phyloP scores from a whole-genome alignment of 495 filamentous ascomycete species.

The Neurospora sp. region DNA sequence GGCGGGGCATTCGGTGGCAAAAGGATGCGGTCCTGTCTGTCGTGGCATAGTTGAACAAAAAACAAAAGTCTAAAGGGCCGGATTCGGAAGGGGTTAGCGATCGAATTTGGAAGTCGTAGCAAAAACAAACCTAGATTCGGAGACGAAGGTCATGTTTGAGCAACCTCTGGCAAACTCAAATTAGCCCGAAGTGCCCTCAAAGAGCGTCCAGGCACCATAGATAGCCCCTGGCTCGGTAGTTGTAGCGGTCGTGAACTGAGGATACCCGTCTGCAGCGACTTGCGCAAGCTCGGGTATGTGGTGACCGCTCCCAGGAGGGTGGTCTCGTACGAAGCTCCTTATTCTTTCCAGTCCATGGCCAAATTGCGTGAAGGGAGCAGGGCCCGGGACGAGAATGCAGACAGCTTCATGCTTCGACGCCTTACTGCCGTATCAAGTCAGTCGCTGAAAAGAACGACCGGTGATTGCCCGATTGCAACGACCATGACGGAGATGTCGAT shows the following conservation, averaged over 20 bases:
- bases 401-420: not conserved
- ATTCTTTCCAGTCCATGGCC: conserved; percentile 2
- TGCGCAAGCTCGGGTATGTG: conserved; percentile 11
- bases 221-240: not conserved
- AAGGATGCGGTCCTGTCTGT: conserved; percentile 9
- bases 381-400: not conserved
- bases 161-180: conserved; percentile 14
- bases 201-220: not conserved
- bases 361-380: not conserved
- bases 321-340: conserved; percentile 13
- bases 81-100: conserved; percentile 22
- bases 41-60: conserved; percentile 14
- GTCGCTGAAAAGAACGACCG: not conserved
- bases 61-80: conserved; percentile 9
- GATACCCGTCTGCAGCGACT: not conserved
- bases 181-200: not conserved
- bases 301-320: conserved; percentile 19
- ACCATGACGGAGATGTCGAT: not conserved
- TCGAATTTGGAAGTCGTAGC: conserved; percentile 18
- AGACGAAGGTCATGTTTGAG: conserved; percentile 10
- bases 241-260: not conserved
- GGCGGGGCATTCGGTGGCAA: conserved; percentile 7
- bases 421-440: not conserved
- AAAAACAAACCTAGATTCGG: conserved; percentile 14
- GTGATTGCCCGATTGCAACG: not conserved